These are phyloP conservation scores for Aureobasidium sp. DNA, from an alignment of 2,329 filamentous ascomycete species.

Conservation along the genomic window DNA sequence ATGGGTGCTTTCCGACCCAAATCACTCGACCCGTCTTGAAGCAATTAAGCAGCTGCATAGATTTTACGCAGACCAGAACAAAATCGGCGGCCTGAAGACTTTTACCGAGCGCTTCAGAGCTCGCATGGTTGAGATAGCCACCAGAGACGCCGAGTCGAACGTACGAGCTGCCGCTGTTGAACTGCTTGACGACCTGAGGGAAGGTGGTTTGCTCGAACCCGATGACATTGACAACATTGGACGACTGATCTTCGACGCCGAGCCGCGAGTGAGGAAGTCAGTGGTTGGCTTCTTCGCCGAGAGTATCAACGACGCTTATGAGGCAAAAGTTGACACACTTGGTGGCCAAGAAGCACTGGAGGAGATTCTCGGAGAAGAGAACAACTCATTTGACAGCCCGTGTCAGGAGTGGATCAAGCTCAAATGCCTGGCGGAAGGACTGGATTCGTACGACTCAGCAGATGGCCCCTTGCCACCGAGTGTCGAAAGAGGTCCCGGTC, in stretches of 20 bases:
- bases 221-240: constrained; percentile 85
- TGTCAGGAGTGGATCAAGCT: constrained; percentile 81
- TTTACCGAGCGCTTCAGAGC: constrained; percentile 89
- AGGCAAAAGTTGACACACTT: constrained; percentile 72
- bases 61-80: constrained; percentile 72
- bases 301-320: constrained; percentile 74
- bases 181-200: constrained; percentile 71
- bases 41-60: constrained; percentile 74
- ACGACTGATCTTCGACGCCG: constrained; percentile 79
- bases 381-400: constrained; percentile 51
- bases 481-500: constrained; percentile 34
- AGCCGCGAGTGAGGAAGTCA: constrained; percentile 75
- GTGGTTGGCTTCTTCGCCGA: constrained; percentile 86
- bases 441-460: constrained; percentile 72
- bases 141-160: constrained; percentile 68
- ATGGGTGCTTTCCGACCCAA: constrained; percentile 84
- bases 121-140: constrained; percentile 87
- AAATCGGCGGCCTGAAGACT: constrained; percentile 66
- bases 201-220: constrained; percentile 79
- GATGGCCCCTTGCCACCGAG: constrained; percentile 40
- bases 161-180: constrained; percentile 76
- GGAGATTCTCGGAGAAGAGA: constrained; percentile 67
- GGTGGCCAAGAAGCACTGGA: constrained; percentile 70
- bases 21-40: constrained; percentile 67
- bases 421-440: constrained; percentile 79